A percentile compares a stretch with the other conserved stretches of the same genome.
Evolutionary conservation across 768 basidiomycete species (phyloP).

Genomic region (Agaricus blazei): DNA sequence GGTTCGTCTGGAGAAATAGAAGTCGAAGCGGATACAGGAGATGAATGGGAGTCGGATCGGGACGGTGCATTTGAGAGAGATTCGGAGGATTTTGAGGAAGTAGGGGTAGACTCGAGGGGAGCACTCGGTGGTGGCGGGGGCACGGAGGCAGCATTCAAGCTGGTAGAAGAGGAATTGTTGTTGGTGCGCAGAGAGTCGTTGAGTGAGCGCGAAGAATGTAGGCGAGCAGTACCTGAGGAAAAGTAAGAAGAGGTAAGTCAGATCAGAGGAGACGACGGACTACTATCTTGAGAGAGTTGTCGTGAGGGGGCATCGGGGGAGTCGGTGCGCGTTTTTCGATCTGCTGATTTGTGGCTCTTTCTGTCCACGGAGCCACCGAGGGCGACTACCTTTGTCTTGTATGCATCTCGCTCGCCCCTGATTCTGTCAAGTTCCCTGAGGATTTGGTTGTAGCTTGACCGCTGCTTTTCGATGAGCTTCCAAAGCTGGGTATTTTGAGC

Average conservation of each 20-base stretch:
- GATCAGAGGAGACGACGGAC: conserved; percentile 21
- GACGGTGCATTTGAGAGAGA: conserved; percentile 29
- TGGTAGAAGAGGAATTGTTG: conserved; percentile 15
- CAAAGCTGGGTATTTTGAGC: conserved; percentile 88
- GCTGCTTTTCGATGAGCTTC: conserved; percentile 93
- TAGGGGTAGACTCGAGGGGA: conserved; percentile 17
- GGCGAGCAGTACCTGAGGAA: conserved; percentile 23
- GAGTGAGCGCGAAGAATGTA: conserved; percentile 34
- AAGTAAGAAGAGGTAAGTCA: conserved; percentile 7
- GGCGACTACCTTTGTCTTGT: conserved; percentile 42
- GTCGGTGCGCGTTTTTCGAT: conserved; percentile 24
- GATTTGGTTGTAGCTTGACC: conserved; percentile 72
- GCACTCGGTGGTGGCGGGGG: conserved; percentile 16
- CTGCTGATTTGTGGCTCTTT: conserved; percentile 23
- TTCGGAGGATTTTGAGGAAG: conserved; percentile 13
- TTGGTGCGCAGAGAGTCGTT: conserved; percentile 23
- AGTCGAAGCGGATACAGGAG: conserved; percentile 21
- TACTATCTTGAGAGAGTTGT: conserved; percentile 34
- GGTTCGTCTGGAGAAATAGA: conserved; percentile 24
- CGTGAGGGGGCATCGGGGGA: conserved; percentile 16
- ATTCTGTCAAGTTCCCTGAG: conserved; percentile 85
- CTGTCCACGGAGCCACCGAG: conserved; percentile 21
- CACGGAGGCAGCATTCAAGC: conserved; percentile 12
- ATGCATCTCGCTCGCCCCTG: conserved; percentile 72
- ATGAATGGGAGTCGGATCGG: conserved; percentile 28